Conservation (phyloP, 139 green algal species). For the Chlamydomonas sp. region DNA sequence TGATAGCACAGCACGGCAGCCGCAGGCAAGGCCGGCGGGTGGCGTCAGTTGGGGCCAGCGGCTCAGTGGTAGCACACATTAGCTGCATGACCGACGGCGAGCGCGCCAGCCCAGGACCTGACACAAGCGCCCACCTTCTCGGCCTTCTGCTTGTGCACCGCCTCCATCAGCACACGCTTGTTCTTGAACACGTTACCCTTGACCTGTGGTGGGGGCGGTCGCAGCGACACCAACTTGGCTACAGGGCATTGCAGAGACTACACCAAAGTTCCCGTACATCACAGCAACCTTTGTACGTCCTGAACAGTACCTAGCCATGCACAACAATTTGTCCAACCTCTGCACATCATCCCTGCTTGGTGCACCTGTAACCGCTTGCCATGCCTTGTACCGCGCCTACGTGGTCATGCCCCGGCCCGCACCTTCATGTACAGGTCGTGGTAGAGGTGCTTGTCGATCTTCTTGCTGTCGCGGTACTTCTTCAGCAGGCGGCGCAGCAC, state of each 20-base stretch:
- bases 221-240: not conserved
- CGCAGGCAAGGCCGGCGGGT: too few relatives aligned
- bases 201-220: constrained; percentile 64
- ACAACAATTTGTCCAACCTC: too few relatives aligned
- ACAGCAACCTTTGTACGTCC: not conserved
- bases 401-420: not conserved
- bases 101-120: too few relatives aligned
- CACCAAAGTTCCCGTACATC: not conserved
- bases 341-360: too few relatives aligned
- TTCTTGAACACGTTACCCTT: constrained; percentile 99
- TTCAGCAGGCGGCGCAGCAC: constrained; percentile 96
- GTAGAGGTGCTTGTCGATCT: constrained; percentile 99
- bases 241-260: too few relatives aligned
- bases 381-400: too few relatives aligned
- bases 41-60: too few relatives aligned
- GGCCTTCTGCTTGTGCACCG: constrained; percentile 99
- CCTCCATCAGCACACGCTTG: constrained; percentile 99
- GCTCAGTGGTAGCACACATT: too few relatives aligned
- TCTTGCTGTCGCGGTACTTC: constrained; percentile 99
- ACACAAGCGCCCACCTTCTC: constrained; percentile 80
- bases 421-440: constrained; percentile 98
- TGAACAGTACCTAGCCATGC: too few relatives aligned
- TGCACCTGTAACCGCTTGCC: too few relatives aligned
- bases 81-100: too few relatives aligned
- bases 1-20: not conserved